A percentile compares a stretch with the other conserved stretches of the same genome.
These are phyloP conservation scores for Tolypocladium guangdongense DNA, from an alignment of 2,329 filamentous ascomycete species.

Conservation along the genomic window DNA sequence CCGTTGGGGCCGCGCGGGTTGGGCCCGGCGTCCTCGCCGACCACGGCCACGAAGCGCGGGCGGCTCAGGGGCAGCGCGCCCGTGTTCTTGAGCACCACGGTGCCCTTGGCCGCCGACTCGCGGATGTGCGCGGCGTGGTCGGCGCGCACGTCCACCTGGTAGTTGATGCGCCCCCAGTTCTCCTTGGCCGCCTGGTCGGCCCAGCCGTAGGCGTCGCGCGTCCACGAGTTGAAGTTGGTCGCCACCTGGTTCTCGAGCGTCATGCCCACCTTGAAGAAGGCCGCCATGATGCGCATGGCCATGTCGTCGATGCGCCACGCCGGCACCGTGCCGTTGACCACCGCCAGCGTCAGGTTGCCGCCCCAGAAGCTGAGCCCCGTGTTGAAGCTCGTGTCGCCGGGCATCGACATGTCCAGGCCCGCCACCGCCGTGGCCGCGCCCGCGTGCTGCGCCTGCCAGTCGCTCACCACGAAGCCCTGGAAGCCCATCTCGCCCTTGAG, in stretches of 20 bases:
- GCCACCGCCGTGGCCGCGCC: constrained; percentile 56
- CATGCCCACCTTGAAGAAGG: constrained; percentile 56
- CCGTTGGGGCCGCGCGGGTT: constrained; percentile 69
- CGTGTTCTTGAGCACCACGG: constrained; percentile 81
- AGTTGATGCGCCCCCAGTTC: constrained; percentile 59
- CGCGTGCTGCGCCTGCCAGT: constrained; percentile 68
- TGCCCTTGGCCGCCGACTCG: constrained; percentile 66
- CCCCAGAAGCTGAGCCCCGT: constrained; percentile 70
- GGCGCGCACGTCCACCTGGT: constrained; percentile 71
- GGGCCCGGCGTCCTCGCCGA: constrained; percentile 74
- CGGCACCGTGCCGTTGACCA: constrained; percentile 82
- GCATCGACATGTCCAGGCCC: constrained; percentile 83
- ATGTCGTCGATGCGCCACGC: constrained; percentile 87
- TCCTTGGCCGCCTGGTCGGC: constrained; percentile 51
- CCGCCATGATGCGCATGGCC: constrained; percentile 70
- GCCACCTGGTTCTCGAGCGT: constrained; percentile 33
- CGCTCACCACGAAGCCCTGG: constrained; percentile 70
- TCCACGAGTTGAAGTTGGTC: constrained; percentile 88
- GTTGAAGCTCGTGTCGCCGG: constrained; percentile 70
- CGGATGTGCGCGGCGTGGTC: constrained; percentile 66
- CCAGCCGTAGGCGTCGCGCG: constrained; percentile 60
- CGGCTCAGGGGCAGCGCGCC: constrained; percentile 64
- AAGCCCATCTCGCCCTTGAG: constrained; percentile 74
- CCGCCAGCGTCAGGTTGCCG: constrained; percentile 73
- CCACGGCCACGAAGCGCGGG: constrained; percentile 65